Conservation (phyloP, 805 yeast genomes). For the Wickerhamomyces ciferrii region DNA sequence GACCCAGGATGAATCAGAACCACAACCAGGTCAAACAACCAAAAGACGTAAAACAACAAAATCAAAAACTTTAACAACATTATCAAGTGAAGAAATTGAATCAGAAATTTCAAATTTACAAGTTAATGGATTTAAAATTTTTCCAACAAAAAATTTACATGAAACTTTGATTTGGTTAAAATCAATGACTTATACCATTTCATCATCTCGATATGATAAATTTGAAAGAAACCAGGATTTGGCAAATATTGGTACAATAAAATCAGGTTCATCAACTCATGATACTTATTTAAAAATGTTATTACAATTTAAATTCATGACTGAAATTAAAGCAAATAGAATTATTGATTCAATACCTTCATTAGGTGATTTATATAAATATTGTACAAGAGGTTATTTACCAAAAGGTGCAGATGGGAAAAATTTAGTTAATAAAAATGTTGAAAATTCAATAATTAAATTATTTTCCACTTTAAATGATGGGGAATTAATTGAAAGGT, state of each 20-base stretch:
- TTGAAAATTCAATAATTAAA: slow-evolving; percentile 41
- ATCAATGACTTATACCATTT: slow-evolving; percentile 52
- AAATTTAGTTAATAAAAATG: slow-evolving; percentile 42
- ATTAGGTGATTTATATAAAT: slow-evolving; percentile 25
- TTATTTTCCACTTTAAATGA: slow-evolving; percentile 49
- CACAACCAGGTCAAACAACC: not conserved
- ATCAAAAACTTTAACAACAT: slow-evolving; percentile 2
- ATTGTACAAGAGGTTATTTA: slow-evolving; percentile 25
- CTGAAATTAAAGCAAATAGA: slow-evolving; percentile 42
- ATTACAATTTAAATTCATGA: slow-evolving; percentile 53
- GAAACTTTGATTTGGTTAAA: slow-evolving; percentile 50
- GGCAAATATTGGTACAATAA: slow-evolving; percentile 49
- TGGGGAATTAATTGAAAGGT: slow-evolving; percentile 24
- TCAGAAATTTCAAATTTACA: slow-evolving; percentile 38
- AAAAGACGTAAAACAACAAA: not conserved
- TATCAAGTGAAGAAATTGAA: slow-evolving; percentile 28
- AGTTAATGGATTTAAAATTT: slow-evolving; percentile 43
- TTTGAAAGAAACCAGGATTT: slow-evolving; percentile 47
- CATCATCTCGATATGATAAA: slow-evolving; percentile 49
- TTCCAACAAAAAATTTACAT: slow-evolving; percentile 39
- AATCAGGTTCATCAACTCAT: slow-evolving; percentile 44
- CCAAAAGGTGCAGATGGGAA: slow-evolving; percentile 38
- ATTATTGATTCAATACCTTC: slow-evolving; percentile 36
- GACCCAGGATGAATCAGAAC: slow-evolving; percentile 4
- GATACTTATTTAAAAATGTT: slow-evolving; percentile 46